phyloP scores from a whole-genome alignment of 371 early-diverging fungal species.

The Actinomucor elegans region DNA sequence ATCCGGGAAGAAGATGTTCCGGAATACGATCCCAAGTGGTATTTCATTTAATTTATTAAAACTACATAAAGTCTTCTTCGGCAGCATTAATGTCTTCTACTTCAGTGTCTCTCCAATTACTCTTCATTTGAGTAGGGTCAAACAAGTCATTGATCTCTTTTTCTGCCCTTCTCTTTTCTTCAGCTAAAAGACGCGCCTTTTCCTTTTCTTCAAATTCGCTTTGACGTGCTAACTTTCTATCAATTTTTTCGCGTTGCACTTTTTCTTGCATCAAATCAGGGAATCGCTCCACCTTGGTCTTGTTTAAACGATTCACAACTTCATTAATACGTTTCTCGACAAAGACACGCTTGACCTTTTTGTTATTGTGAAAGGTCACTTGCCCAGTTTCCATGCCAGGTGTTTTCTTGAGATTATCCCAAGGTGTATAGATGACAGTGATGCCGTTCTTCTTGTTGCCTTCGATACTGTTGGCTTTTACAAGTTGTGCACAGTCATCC shows the following conservation, averaged over 20 bases:
- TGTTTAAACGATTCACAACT: constrained; percentile 91
- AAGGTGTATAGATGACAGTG: constrained; percentile 93
- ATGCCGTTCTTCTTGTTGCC: constrained; percentile 79
- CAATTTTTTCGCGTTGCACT: constrained; percentile 62
- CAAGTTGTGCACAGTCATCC: constrained; percentile 88
- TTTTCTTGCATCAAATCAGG: constrained; percentile 80
- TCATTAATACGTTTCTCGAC: constrained; percentile 80
- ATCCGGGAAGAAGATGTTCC: constrained; percentile 4
- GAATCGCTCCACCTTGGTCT: constrained; percentile 77
- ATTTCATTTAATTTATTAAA: constrained; percentile 6
- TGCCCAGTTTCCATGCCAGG: constrained; percentile 94
- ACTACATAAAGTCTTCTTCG: constrained; percentile 78
- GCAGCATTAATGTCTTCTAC: constrained; percentile 59
- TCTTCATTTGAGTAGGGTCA: constrained; percentile 58
- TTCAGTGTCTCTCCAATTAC: constrained; percentile 57
- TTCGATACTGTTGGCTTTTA: constrained; percentile 85
- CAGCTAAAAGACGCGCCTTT: constrained; percentile 28
- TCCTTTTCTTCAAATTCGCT: constrained; percentile 55
- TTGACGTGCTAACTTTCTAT: constrained; percentile 45
- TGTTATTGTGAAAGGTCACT: constrained; percentile 86
- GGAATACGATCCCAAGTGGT: constrained; percentile 19
- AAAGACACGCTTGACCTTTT: constrained; percentile 76
- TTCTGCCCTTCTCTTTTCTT: constrained; percentile 46
- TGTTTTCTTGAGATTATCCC: constrained; percentile 90
- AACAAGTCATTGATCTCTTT: constrained; percentile 57